Conservation (phyloP, 345 rosid genomes). For the Gossypium mustelinum region DNA sequence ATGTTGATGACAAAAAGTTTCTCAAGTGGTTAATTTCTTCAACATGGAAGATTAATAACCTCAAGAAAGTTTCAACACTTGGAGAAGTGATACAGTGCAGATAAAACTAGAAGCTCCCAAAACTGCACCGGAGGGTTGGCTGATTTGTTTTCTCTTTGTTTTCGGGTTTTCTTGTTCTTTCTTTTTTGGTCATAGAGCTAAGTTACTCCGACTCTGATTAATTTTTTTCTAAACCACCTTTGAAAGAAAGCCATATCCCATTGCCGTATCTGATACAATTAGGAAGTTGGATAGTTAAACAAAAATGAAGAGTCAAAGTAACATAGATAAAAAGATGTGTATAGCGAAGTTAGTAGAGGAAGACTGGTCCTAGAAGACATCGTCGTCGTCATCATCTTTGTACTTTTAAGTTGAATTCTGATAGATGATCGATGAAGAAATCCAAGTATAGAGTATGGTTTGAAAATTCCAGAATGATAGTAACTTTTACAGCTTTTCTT, state of each 20-base stretch:
- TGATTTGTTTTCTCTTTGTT: conserved; percentile 33
- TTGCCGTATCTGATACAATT: no score
- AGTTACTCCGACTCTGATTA: neutral
- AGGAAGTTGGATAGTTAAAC: neutral
- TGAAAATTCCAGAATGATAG: conserved; percentile 11
- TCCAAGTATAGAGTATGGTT: conserved; percentile 20
- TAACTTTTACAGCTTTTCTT: conserved; percentile 20
- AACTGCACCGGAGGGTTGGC: conserved; percentile 26
- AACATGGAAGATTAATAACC: conserved; percentile 15
- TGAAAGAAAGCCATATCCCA: neutral
- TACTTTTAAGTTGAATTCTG: conserved; percentile 29
- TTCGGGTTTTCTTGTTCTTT: conserved; percentile 13
- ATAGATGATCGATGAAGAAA: conserved; percentile 20
- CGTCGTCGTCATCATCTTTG: conserved; percentile 25
- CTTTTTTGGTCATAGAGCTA: neutral
- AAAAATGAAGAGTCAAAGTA: neutral
- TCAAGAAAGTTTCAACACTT: conserved; percentile 24
- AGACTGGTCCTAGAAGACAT: conserved; percentile 25
- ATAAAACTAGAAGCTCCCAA: neutral
- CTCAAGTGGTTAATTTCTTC: conserved; percentile 22
- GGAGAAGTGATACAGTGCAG: neutral
- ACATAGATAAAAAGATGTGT: conserved; percentile 27
- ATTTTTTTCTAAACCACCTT: no score
- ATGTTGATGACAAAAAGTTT: neutral
- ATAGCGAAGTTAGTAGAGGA: conserved; percentile 31